Evolutionary conservation across 352 stramenopile species (phyloP).

Genomic region (Phytophthora pluvialis): DNA sequence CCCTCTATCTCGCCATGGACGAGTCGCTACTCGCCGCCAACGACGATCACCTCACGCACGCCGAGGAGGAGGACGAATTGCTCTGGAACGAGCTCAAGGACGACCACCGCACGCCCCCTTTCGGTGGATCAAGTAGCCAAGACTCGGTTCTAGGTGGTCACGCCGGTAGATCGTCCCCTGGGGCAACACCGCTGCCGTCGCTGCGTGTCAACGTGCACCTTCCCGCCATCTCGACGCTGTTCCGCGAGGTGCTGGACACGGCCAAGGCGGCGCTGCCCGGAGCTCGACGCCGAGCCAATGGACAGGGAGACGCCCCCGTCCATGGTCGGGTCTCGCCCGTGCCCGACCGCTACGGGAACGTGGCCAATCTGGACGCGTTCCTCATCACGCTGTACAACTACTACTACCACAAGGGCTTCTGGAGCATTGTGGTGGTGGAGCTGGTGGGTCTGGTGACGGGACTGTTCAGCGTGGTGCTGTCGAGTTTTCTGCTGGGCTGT

Average conservation of each 20-base stretch:
- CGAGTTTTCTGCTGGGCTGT: conserved; percentile 95
- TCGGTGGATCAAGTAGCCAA: conserved; percentile 16
- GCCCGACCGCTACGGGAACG: conserved; percentile 69
- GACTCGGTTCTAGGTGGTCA: conserved; percentile 41
- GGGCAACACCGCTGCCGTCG: conserved; percentile 52
- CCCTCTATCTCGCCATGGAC: conserved; percentile 46
- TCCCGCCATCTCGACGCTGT: conserved; percentile 78
- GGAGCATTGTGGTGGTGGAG: conserved; percentile 88
- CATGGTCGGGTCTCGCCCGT: conserved; percentile 46
- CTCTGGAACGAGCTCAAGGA: conserved; percentile 85
- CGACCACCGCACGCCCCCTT: conserved; percentile 43
- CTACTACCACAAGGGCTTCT: conserved; percentile 94
- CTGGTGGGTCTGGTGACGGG: conserved; percentile 93
- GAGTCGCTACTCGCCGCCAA: conserved; percentile 65
- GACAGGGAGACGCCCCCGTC: conserved; percentile 1
- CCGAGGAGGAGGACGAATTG: conserved; percentile 71
- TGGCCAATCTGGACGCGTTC: conserved; percentile 91
- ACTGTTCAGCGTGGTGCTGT: conserved; percentile 96
- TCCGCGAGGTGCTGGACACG: conserved; percentile 69
- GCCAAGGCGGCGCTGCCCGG: conserved; percentile 49
- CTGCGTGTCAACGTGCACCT: conserved; percentile 76
- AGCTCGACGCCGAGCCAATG: conserved; percentile 14
- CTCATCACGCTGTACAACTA: conserved; percentile 95
- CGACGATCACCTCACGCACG: conserved; percentile 34
- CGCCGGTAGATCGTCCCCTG: conserved; percentile 1